A percentile compares a stretch with the other conserved stretches of the same genome.
Conservation (phyloP, 352 stramenopile genomes). For the Globisporangium uncinulatum region DNA sequence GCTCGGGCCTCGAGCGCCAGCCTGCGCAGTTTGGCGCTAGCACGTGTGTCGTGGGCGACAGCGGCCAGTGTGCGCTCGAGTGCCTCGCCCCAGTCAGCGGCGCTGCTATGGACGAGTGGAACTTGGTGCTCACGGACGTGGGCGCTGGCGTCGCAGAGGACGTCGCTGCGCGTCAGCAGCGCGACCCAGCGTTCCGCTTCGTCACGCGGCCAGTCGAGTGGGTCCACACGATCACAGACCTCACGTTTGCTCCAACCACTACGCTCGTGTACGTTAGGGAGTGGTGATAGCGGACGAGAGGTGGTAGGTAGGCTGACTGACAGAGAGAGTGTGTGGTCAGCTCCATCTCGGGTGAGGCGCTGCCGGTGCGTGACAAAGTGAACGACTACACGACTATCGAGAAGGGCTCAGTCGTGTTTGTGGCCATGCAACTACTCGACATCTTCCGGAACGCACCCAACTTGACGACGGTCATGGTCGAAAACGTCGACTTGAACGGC, state of each 20-base stretch:
- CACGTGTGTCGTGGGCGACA: conserved; percentile 7
- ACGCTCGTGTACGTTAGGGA: conserved; percentile 22
- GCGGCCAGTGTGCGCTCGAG: conserved; percentile 25
- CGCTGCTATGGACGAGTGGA: conserved; percentile 15
- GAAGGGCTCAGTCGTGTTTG: conserved; percentile 17
- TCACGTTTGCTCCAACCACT: conserved; percentile 24
- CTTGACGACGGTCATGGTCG: conserved; percentile 26
- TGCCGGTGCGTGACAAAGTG: conserved; percentile 32
- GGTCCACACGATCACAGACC: conserved; percentile 18
- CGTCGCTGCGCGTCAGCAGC: conserved; percentile 6
- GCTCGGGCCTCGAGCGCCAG: conserved; percentile 6
- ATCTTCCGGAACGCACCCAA: conserved; percentile 22
- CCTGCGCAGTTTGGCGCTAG: background rate
- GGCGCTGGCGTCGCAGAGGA: conserved; percentile 24
- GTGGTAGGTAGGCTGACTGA: background rate
- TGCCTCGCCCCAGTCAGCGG: conserved; percentile 32
- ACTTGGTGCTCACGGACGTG: conserved; percentile 25
- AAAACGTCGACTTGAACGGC: conserved; percentile 30
- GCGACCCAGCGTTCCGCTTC: conserved; percentile 22
- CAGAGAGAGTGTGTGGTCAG: conserved; percentile 3
- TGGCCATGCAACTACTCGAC: conserved; percentile 11
- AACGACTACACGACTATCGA: conserved; percentile 20
- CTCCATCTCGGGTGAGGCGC: conserved; percentile 26
- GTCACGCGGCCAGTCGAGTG: conserved; percentile 17
- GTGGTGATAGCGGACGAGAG: background rate